Base-by-base conservation (phyloP, 1,139 yeast genomes). In the Kodamaea derodonti region DNA sequence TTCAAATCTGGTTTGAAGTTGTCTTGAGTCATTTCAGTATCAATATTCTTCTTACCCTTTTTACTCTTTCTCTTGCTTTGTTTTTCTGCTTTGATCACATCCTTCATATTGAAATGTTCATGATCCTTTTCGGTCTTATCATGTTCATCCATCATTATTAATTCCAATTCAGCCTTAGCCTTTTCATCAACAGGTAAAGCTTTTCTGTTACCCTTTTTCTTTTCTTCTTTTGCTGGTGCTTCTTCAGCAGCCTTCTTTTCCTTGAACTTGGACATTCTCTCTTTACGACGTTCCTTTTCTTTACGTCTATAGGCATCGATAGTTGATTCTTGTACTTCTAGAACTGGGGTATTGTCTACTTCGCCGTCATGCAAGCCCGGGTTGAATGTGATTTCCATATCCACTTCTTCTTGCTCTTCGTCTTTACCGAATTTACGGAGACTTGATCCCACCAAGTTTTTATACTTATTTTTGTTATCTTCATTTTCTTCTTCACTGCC, bases 361-460 rank as follows among this genome's bases (percentile, higher is more conserved):
- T 57, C 56, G 3, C 51, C 60, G n/a, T 70, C 83, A 29, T 72
- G 75, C 33, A 87, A 62, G 4, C 90, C 97, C 2, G 98, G 97
- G 27, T 90, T 87, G 59, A 94, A 94, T 0, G 97, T 88, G 47
- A 94, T 85, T 56, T 92, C 97, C 88, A 92, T 84, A 52, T 90
- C 97, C 12, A 86, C 82, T 33, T 84, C 95, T 4, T 65, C 74
- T 3, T 65, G 75, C 3, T 39, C 57, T 53, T 16, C 42, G 27
- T 55, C 53, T 20, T 49, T 56, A 17, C 50, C 51, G 26, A 17
- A 65, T 69, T 32, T 35, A 3, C 33, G 64, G 58, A 35, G 57
- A 55, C 23, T 68, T 60, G 17, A 73, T 7, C 79, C 80, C 20
- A 80, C 72, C 30, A 87, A 62, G 27, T 72, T 72, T 49, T 79